phyloP scores from a whole-genome alignment of 805 yeast genomes.

The Tetrapisispora namnaoensis region DNA sequence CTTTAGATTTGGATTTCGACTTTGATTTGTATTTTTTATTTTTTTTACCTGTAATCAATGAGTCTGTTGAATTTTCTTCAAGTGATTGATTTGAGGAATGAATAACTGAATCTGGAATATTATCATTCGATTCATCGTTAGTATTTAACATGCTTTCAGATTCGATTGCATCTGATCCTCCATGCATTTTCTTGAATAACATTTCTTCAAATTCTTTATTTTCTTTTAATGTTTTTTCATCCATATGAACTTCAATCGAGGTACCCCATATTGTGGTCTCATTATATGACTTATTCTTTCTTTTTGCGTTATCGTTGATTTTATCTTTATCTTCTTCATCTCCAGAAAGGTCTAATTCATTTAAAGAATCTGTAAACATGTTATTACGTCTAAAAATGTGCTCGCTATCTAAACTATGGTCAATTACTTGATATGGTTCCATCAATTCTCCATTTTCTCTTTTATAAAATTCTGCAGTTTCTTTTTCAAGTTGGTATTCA shows the following conservation, averaged over 20 bases:
- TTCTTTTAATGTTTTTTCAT: conserved; percentile 32
- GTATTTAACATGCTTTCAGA: neutral
- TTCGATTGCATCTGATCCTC: conserved; percentile 12
- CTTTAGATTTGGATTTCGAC: conserved; percentile 35
- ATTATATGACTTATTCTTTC: conserved; percentile 15
- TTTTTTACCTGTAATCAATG: neutral
- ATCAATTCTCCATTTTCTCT: conserved; percentile 41
- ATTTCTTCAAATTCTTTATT: conserved; percentile 41
- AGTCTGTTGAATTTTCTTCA: neutral
- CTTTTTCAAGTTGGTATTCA: conserved; percentile 46
- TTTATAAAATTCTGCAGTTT: conserved; percentile 48
- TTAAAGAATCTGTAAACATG: neutral
- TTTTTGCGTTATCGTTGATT: neutral
- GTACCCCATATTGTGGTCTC: conserved; percentile 76
- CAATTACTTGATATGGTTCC: neutral
- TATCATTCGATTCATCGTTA: neutral
- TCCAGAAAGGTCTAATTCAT: neutral
- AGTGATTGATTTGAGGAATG: neutral
- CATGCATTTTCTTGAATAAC: conserved; percentile 43
- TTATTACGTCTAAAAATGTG: neutral
- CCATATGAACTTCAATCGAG: conserved; percentile 23
- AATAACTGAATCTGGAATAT: neutral
- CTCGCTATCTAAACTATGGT: neutral
- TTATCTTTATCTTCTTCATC: neutral
- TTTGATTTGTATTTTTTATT: conserved; percentile 26